These are phyloP conservation scores for Naumovozyma dairenensis DNA, from an alignment of 805 yeast genomes.

Conservation along the genomic window DNA sequence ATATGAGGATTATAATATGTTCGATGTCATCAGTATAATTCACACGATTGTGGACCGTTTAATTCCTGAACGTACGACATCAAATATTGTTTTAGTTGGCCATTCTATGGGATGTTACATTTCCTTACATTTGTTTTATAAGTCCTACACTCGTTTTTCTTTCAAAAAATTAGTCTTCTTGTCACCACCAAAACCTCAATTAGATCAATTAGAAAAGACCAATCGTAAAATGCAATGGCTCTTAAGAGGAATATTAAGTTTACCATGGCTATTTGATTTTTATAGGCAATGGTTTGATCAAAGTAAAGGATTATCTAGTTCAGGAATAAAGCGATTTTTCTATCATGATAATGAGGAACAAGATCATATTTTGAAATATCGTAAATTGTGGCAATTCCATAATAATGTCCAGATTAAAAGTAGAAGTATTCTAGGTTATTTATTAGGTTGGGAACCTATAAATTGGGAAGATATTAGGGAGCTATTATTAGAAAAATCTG, in stretches of 20 bases:
- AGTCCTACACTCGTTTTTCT: slow-evolving; percentile 14
- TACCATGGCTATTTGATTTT: slow-evolving; percentile 22
- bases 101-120: slow-evolving; percentile 69
- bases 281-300: slow-evolving; percentile 25
- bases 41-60: background rate
- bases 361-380: slow-evolving; percentile 8
- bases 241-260: slow-evolving; percentile 9
- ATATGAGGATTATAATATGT: slow-evolving; percentile 15
- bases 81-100: slow-evolving; percentile 33
- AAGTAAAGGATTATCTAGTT: slow-evolving; percentile 22
- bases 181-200: slow-evolving; percentile 37
- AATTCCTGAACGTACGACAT: background rate
- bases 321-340: slow-evolving; percentile 24
- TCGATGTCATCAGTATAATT: slow-evolving; percentile 4
- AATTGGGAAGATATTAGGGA: slow-evolving; percentile 14
- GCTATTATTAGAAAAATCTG: background rate
- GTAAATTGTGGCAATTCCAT: slow-evolving; percentile 23
- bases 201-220: slow-evolving; percentile 11
- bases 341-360: slow-evolving; percentile 9
- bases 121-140: slow-evolving; percentile 35
- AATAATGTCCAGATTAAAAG: slow-evolving; percentile 25
- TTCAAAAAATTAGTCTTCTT: slow-evolving; percentile 31
- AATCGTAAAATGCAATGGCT: slow-evolving; percentile 9
- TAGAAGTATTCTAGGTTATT: slow-evolving; percentile 20
- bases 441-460: slow-evolving; percentile 25